Evolutionary conservation across 139 green algal species (phyloP).

Genomic region (Yamagishiella unicocca): DNA sequence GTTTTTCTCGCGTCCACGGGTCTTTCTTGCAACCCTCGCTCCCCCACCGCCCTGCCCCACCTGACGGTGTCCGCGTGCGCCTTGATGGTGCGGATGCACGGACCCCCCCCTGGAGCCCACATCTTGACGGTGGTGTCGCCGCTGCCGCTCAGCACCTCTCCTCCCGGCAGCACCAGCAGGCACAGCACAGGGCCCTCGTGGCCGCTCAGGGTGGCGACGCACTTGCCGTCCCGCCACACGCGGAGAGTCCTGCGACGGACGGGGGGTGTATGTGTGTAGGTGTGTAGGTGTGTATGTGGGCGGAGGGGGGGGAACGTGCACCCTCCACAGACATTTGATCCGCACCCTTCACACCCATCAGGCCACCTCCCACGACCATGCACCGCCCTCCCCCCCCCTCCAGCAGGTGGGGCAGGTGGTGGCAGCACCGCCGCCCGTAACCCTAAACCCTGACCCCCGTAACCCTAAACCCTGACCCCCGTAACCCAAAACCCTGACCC

Average conservation of each 20-base stretch:
- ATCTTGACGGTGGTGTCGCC: constrained; percentile 76
- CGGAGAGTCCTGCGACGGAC: constrained; percentile 84
- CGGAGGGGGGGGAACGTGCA: neutral
- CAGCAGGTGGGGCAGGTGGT: no score
- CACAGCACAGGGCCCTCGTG: constrained; percentile 88
- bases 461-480: neutral
- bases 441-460: neutral
- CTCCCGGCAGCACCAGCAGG: constrained; percentile 72
- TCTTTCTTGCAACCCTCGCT: neutral
- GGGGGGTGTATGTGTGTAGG: no score
- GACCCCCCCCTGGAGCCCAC: constrained; percentile 48
- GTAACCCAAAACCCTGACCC: neutral
- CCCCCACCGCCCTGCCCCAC: constrained; percentile 35
- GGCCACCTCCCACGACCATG: neutral
- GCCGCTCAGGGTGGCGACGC: constrained; percentile 57
- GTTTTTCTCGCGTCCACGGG: no score
- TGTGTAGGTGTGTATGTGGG: neutral
- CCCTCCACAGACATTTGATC: no score
- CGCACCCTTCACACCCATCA: no score
- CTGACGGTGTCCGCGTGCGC: constrained; percentile 91
- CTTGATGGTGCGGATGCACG: constrained; percentile 74
- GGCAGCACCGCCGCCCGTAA: no score
- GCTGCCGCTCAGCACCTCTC: constrained; percentile 83
- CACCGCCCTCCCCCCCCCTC: neutral
- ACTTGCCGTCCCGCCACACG: constrained; percentile 77